Evolutionary conservation across 495 filamentous ascomycete genomes (phyloP), one percentile per base, ranked within the genome.

Genomic region (Hapsidospora chrysogenum): DNA sequence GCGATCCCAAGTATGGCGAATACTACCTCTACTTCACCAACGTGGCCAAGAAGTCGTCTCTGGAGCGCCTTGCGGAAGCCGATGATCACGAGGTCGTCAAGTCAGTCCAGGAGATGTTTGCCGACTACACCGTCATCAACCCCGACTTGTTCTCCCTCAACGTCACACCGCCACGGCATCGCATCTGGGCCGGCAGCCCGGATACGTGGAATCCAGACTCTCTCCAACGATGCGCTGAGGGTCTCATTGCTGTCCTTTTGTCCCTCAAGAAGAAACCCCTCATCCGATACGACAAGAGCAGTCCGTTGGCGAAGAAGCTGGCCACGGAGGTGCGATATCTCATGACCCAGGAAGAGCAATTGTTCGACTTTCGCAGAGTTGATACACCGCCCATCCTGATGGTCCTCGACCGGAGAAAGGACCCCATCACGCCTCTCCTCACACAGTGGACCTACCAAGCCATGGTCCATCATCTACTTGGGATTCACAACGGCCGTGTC

Each of bases 391-490:
- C 92, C 1, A 83, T 97, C 45, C 64, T 97, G 3, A 63, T 97
- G 33, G 73, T 97, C 33, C 56, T 96, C 13, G 89, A 97, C 56
- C 73, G 89, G 21, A 72, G 89, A 52, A 86, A 95, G 53, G 89
- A 97, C 43, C 92, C 89, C 2, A 77, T 95, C 28, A 97, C 89
- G n/a, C 89, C 89, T 0, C 57, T 97, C 17, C 68, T 97, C 30
- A 92, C 82, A 8, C 89, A 97, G 52, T 97, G 89, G 89, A 96
- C 89, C 19, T 97, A 97, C 52, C 89, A 96, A 53, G 92, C 92
- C 7, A 96, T 96, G 89, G 92, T 96, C 1, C 89, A 97, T 49
- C 89, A 96, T 43, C 57, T 95, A 17, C 67, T 96, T 22, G 92
- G 89, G 10, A 94, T 97, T 37, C 67, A 82, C 39, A 94, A 94